These are phyloP conservation scores for Posidonia oceanica DNA, from an alignment of 116 monocot species.

Conservation along the genomic window DNA sequence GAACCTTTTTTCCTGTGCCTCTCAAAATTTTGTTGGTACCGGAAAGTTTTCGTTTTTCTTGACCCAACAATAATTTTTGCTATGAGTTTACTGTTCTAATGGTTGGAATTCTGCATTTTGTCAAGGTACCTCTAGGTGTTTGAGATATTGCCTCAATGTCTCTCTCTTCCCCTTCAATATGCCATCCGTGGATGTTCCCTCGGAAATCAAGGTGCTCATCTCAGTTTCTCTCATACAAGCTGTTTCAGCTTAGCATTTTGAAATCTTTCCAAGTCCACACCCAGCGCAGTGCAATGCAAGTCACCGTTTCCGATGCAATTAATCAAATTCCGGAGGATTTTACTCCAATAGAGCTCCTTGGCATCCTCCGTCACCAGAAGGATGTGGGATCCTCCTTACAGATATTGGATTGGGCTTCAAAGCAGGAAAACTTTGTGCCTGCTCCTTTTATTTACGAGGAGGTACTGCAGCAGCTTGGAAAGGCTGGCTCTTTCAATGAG, in stretches of 20 bases:
- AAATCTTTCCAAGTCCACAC: too few relatives aligned
- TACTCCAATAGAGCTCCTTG: slow-evolving; percentile 43
- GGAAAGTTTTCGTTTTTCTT: too few relatives aligned
- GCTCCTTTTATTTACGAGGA: slow-evolving; percentile 41
- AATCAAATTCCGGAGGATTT: slow-evolving; percentile 35
- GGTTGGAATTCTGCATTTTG: too few relatives aligned
- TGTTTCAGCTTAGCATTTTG: too few relatives aligned
- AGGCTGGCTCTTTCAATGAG: slow-evolving; percentile 40
- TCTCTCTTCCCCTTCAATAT: not conserved
- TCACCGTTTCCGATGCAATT: slow-evolving; percentile 2
- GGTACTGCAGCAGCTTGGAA: slow-evolving; percentile 57
- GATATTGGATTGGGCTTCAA: slow-evolving; percentile 39
- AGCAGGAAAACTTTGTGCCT: slow-evolving; percentile 28
- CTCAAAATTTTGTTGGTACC: too few relatives aligned
- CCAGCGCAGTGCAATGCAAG: not conserved
- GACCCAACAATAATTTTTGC: too few relatives aligned
- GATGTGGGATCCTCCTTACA: slow-evolving; percentile 34
- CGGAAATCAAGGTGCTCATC: too few relatives aligned
- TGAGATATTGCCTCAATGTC: not conserved
- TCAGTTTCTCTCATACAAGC: too few relatives aligned
- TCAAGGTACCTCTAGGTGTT: not conserved
- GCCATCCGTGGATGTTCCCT: not conserved
- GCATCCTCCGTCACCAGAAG: slow-evolving; percentile 46
- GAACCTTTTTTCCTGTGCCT: too few relatives aligned
- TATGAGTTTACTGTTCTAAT: too few relatives aligned